A percentile compares a stretch with the other conserved stretches of the same genome.
phyloP scores from a whole-genome alignment of 768 basidiomycete genomes.

The Lactarius akahatsu region DNA sequence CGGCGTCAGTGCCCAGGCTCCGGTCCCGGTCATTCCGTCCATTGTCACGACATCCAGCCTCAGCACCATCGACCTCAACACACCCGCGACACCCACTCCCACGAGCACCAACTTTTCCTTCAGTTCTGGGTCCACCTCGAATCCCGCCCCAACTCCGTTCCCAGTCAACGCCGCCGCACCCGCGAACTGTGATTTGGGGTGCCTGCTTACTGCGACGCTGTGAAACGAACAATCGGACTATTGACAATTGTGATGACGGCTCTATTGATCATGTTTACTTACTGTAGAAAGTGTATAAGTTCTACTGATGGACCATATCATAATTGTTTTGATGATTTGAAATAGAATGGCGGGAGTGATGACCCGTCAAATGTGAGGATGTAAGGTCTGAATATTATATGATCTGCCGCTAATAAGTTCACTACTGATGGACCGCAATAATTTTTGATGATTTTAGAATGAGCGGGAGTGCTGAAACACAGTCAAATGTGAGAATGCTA shows the following conservation, averaged over 20 bases:
- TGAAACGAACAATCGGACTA: background rate
- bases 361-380: background rate
- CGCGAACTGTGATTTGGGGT: background rate
- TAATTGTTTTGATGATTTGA: background rate
- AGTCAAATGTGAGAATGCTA: too few relatives aligned
- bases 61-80: constrained; percentile 10
- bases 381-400: background rate
- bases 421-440: too few relatives aligned
- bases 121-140: constrained; percentile 8
- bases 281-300: constrained; percentile 1
- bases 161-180: background rate
- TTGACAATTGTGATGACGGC: background rate
- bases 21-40: background rate
- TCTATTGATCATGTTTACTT: constrained; percentile 3
- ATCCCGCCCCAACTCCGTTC: background rate
- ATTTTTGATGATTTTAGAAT: too few relatives aligned
- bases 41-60: background rate
- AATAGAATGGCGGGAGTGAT: too few relatives aligned
- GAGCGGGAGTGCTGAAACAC: too few relatives aligned
- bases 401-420: too few relatives aligned
- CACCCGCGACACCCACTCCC: background rate
- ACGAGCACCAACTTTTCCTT: constrained; percentile 6
- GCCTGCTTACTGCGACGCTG: constrained; percentile 6
- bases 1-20: background rate
- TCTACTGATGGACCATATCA: background rate